Evolutionary conservation across 1,284 basidiomycete genomes (phyloP).

Genomic region (Trametes polyzona): DNA sequence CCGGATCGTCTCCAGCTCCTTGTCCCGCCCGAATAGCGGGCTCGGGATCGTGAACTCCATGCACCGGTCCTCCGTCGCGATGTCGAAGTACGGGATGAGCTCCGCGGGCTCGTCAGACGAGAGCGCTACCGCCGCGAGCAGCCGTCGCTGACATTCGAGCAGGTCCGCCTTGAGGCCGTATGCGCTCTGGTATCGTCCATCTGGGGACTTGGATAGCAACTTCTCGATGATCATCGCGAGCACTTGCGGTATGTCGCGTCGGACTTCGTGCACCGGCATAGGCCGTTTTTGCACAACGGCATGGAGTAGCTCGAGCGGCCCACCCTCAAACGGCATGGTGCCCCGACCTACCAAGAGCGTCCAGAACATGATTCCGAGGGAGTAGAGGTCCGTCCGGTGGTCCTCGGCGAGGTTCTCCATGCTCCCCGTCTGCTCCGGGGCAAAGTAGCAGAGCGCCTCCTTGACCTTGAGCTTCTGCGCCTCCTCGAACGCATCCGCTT

Average conservation of each 20-base stretch:
- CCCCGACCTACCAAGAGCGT: constrained; percentile 68
- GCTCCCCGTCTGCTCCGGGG: constrained; percentile 74
- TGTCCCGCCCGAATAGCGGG: constrained; percentile 69
- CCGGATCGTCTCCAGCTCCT: constrained; percentile 65
- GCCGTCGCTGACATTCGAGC: constrained; percentile 63
- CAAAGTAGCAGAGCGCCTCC: constrained; percentile 73
- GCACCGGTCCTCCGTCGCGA: constrained; percentile 64
- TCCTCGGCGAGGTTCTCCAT: constrained; percentile 71
- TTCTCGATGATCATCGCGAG: constrained; percentile 72
- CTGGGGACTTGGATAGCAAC: constrained; percentile 67
- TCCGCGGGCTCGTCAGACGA: constrained; percentile 60
- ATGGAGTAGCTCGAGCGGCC: constrained; percentile 65
- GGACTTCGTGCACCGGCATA: constrained; percentile 75
- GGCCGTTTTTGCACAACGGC: constrained; percentile 71
- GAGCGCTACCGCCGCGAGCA: constrained; percentile 60
- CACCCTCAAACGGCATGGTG: constrained; percentile 73
- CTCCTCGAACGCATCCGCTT: constrained; percentile 57
- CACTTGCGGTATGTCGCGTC: constrained; percentile 70
- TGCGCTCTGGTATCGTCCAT: constrained; percentile 69
- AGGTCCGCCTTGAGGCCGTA: constrained; percentile 68
- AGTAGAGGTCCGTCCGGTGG: constrained; percentile 72
- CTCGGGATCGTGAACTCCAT: constrained; percentile 72
- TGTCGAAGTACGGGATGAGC: constrained; percentile 70
- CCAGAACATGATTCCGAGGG: constrained; percentile 72
- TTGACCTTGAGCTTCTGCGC: constrained; percentile 68